Percentiles rank a stretch among this genome's conserved stretches.
These are phyloP conservation scores for Ganoderma leucocontextum DNA, from an alignment of 1,284 basidiomycete species.

Conservation along the genomic window DNA sequence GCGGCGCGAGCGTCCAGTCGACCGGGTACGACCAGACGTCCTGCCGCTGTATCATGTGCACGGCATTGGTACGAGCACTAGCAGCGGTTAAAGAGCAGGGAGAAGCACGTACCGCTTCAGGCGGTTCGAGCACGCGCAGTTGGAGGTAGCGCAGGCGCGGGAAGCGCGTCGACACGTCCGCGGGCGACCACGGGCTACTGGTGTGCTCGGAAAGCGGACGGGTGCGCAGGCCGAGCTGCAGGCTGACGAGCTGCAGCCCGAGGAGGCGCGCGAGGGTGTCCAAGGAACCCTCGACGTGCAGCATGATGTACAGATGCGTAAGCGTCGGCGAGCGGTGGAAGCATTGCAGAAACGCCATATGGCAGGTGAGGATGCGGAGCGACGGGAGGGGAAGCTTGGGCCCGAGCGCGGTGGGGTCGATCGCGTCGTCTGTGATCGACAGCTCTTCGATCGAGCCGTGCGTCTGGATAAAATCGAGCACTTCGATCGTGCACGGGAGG, in stretches of 20 bases:
- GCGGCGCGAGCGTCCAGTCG: slow-evolving; percentile 1
- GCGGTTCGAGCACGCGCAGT: slow-evolving; percentile 2
- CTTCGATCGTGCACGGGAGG: slow-evolving; percentile 4
- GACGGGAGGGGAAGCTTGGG: slow-evolving; percentile 10
- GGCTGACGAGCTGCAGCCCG: slow-evolving; percentile 11
- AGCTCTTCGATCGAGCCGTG: slow-evolving; percentile 14
- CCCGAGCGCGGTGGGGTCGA: background rate
- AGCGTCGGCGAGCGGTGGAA: slow-evolving; percentile 8
- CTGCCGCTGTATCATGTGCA: background rate
- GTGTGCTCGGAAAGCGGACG: background rate
- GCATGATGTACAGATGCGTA: slow-evolving; percentile 12
- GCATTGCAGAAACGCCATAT: slow-evolving; percentile 3
- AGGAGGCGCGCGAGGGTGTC: background rate
- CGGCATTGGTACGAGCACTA: background rate
- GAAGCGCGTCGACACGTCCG: background rate
- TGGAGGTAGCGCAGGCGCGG: background rate
- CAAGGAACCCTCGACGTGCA: background rate
- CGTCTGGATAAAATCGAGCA: slow-evolving; percentile 11
- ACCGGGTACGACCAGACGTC: background rate
- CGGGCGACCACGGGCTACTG: background rate
- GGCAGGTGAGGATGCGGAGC: slow-evolving; percentile 10
- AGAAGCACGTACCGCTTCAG: background rate
- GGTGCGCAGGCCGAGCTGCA: background rate
- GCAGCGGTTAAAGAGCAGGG: background rate
- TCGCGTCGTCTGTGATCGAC: background rate